Conservation (phyloP, 345 rosid species). For the Salix exigua region DNA sequence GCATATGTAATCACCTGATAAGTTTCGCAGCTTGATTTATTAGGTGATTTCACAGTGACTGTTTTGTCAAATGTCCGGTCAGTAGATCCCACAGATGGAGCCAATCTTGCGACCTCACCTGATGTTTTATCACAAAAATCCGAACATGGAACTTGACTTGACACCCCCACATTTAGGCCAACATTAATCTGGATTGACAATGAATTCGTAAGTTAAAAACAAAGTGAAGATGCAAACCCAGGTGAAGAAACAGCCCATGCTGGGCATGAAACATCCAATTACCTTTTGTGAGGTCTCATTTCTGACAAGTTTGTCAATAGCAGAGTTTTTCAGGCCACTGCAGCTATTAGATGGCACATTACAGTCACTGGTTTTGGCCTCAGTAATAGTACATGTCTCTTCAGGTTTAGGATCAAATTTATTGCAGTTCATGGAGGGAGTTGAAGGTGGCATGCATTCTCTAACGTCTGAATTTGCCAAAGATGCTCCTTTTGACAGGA, state of each 20-base stretch:
- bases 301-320: conserved; percentile 12
- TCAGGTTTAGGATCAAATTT: conserved; percentile 19
- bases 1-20: conserved; percentile 24
- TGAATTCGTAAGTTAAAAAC: conserved; percentile 17
- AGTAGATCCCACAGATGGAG: conserved; percentile 1
- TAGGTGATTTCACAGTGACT: conserved; percentile 8
- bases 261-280: conserved; percentile 17
- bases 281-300: conserved; percentile 40
- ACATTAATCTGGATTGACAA: conserved; percentile 32
- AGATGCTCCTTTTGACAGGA: conserved; percentile 14
- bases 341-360: conserved; percentile 6
- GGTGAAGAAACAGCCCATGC: neutral
- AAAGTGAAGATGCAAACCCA: neutral
- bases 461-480: conserved; percentile 5
- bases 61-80: conserved; percentile 4
- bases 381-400: conserved; percentile 9
- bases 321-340: conserved; percentile 3
- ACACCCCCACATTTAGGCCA: conserved; percentile 11
- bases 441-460: conserved; percentile 16
- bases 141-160: neutral
- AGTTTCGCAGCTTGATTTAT: conserved; percentile 15
- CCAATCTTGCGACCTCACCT: neutral
- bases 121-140: neutral
- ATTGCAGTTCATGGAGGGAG: conserved; percentile 12
- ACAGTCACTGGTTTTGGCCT: conserved; percentile 18